A percentile compares a stretch with the other conserved stretches of the same genome.
phyloP scores from a whole-genome alignment of 176 grass and related monocot species.

The Neostapfia colusana region DNA sequence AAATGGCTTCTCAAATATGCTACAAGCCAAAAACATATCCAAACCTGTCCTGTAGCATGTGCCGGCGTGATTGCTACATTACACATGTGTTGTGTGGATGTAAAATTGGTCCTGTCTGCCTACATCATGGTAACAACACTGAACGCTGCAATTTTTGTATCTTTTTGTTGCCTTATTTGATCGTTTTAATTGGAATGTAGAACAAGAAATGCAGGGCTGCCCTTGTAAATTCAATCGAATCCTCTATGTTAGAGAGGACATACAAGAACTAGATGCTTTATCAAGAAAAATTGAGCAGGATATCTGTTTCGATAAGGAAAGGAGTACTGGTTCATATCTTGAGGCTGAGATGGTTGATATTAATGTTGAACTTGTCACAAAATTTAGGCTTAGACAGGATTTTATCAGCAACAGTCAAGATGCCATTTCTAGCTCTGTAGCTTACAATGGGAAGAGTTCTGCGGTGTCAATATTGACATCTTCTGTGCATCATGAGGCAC shows the following conservation, averaged over 20 bases:
- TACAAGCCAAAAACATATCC: constrained; percentile 43
- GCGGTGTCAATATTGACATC: constrained; percentile 31
- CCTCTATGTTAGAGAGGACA: constrained; percentile 70
- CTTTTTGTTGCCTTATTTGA: constrained; percentile 11
- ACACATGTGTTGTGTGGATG: constrained; percentile 74
- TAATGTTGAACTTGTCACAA: constrained; percentile 28
- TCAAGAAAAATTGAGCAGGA: constrained; percentile 65
- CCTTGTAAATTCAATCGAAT: constrained; percentile 51
- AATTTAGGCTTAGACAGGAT: constrained; percentile 26
- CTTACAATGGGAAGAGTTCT: constrained; percentile 31
- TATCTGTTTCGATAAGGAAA: constrained; percentile 41
- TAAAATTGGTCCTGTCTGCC: constrained; percentile 72
- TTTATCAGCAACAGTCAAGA: constrained; percentile 11
- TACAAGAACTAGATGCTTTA: constrained; percentile 66
- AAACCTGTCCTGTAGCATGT: constrained; percentile 68
- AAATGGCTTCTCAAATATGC: constrained; percentile 62
- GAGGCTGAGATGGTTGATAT: constrained; percentile 23
- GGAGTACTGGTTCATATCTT: constrained; percentile 33
- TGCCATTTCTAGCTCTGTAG: constrained; percentile 34
- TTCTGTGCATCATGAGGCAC: constrained; percentile 9
- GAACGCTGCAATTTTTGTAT: neutral
- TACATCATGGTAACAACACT: constrained; percentile 74
- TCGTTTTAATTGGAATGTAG: constrained; percentile 47
- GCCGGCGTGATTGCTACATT: constrained; percentile 80
- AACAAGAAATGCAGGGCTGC: constrained; percentile 76